These are phyloP conservation scores for Xanthoceras sorbifolium DNA, from an alignment of 345 rosid species.

Conservation along the genomic window DNA sequence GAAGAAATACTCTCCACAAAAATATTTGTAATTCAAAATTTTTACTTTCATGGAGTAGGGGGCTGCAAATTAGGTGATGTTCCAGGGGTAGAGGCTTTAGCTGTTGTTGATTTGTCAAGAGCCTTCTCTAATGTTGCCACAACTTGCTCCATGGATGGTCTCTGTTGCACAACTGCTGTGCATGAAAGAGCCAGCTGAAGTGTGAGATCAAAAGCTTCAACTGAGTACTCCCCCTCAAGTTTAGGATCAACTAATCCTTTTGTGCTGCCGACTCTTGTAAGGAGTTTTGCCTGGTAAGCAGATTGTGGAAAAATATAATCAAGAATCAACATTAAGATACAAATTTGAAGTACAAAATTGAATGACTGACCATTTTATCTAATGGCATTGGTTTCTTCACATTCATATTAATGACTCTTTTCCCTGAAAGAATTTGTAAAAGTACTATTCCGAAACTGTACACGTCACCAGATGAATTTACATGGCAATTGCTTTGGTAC, in stretches of 20 bases:
- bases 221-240: slow-evolving; percentile 43
- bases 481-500: slow-evolving; percentile 28
- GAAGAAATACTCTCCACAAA: background rate
- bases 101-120: slow-evolving; percentile 34
- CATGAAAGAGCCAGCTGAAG: slow-evolving; percentile 50
- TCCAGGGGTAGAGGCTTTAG: slow-evolving; percentile 26
- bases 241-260: slow-evolving; percentile 45
- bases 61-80: slow-evolving; percentile 12
- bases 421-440: slow-evolving; percentile 50
- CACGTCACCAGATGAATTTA: slow-evolving; percentile 49
- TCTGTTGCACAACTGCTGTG: slow-evolving; percentile 37
- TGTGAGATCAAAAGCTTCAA: slow-evolving; percentile 47
- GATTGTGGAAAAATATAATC: background rate
- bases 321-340: background rate
- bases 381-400: slow-evolving; percentile 41
- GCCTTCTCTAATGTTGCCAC: slow-evolving; percentile 42
- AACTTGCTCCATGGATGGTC: slow-evolving; percentile 52
- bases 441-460: slow-evolving; percentile 56
- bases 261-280: slow-evolving; percentile 37
- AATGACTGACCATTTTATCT: slow-evolving; percentile 42
- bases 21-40: background rate
- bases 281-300: slow-evolving; percentile 42
- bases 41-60: background rate
- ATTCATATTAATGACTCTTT: slow-evolving; percentile 49
- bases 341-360: background rate